Conservation (phyloP, 176 grass and related monocot species). For the Echinochloa phyllopogon region DNA sequence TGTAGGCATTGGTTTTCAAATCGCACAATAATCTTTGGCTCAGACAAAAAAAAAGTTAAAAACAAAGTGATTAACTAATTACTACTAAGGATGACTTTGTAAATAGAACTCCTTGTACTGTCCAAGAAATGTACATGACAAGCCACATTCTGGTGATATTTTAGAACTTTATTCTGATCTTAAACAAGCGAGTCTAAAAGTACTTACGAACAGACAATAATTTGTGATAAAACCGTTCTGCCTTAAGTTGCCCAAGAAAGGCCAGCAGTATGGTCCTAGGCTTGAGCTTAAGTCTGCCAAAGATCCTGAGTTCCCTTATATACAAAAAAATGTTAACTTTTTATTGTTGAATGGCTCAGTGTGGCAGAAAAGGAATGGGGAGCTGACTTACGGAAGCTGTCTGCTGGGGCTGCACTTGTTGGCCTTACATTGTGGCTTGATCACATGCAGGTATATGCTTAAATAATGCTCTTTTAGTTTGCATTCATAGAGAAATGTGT, state of each 20-base stretch:
- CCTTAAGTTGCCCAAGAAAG: not conserved
- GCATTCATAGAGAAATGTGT: conserved; percentile 13
- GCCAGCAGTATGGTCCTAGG: conserved; percentile 4
- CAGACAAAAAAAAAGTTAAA: not conserved
- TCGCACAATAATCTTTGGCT: conserved; percentile 18
- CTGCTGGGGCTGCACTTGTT: conserved; percentile 85
- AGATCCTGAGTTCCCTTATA: conserved; percentile 1
- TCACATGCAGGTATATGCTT: conserved; percentile 85
- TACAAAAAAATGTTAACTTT: not conserved
- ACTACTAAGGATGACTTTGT: not conserved
- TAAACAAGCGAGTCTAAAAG: not conserved
- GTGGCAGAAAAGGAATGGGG: conserved; percentile 84
- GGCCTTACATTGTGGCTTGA: conserved; percentile 95
- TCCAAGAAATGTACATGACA: not conserved
- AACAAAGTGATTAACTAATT: not conserved
- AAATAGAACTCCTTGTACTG: not conserved
- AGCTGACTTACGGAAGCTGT: conserved; percentile 87
- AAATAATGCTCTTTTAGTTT: not conserved
- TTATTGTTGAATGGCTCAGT: conserved; percentile 53
- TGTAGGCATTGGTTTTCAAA: not conserved
- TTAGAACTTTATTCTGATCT: conserved; percentile 10
- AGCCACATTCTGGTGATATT: conserved; percentile 5
- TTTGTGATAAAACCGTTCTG: not conserved
- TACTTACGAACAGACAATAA: not conserved
- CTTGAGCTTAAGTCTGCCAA: conserved; percentile 26